phyloP scores from a whole-genome alignment of 1,139 yeast genomes.

The Pichia sorboxylosa region DNA sequence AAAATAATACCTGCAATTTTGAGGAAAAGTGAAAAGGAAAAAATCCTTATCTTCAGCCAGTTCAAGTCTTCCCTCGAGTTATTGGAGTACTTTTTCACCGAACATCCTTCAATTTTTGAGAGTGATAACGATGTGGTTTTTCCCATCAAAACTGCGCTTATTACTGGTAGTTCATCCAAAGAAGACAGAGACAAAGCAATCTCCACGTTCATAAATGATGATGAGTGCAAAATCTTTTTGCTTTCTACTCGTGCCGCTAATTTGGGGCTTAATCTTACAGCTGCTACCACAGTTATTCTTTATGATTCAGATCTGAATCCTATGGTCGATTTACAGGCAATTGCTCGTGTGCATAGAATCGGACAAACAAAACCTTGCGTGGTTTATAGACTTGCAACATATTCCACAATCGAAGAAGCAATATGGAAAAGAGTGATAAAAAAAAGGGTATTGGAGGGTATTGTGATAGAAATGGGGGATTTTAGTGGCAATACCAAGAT shows the following conservation, averaged over 20 bases:
- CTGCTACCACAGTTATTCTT: conserved; percentile 82
- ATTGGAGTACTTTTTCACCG: conserved; percentile 54
- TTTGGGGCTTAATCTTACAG: conserved; percentile 72
- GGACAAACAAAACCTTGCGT: conserved; percentile 82
- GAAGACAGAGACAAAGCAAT: conserved; percentile 57
- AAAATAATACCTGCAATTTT: conserved; percentile 46
- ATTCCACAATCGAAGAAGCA: conserved; percentile 74
- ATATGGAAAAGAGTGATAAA: conserved; percentile 65
- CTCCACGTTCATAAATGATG: conserved; percentile 31
- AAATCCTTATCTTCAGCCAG: conserved; percentile 71
- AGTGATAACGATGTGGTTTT: conserved; percentile 2
- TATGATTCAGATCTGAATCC: conserved; percentile 98
- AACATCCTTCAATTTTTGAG: conserved; percentile 7
- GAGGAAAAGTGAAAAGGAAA: conserved; percentile 32
- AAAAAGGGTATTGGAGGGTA: conserved; percentile 67
- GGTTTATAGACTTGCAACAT: conserved; percentile 63
- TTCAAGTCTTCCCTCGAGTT: conserved; percentile 71
- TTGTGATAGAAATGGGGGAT: conserved; percentile 77
- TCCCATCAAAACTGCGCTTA: conserved; percentile 25
- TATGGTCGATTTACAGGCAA: conserved; percentile 90
- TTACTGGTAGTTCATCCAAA: conserved; percentile 69
- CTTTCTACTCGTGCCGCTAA: conserved; percentile 93
- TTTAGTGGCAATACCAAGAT: conserved; percentile 37
- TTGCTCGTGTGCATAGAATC: conserved; percentile 88
- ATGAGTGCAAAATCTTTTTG: conserved; percentile 37